Evolutionary conservation across 305 asterid species (phyloP), one percentile per base, ranked within the genome.

Genomic region (Vinca major): DNA sequence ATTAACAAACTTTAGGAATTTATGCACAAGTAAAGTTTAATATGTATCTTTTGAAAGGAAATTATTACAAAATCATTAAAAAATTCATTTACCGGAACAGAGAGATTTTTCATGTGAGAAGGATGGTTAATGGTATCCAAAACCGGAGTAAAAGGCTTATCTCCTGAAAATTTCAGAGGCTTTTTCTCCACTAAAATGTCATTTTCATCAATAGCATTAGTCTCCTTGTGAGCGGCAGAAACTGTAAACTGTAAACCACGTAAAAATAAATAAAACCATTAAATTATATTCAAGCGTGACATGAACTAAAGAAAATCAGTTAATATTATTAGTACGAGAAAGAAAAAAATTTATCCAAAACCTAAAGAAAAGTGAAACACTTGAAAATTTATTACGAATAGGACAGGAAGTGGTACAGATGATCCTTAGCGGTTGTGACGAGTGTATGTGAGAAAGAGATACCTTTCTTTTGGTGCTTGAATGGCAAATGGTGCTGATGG

Each of bases 41-140:
- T 3, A 0, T n/a, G 45, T 41, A 41, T 4, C 45, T 41, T 41
- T 41, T 41, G 7, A 41, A 41, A 41, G 45, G 5, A 4, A 41
- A 4, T 41, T 41, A 41, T 41, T 41, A 41, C 5, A 41, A 41
- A 54, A 54, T 26, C 33, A 26, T 20, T 9, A 54, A 5, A 26
- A 6, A 1, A 54, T 19, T 60, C 41, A 36, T 0, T 41, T 69
- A 88, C 95, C 81, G 83, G 74, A 20, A 83, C 0, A 1, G 88
- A 80, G 5, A 88, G 95, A 71, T 88, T 88, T 67, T 88, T 86
- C 90, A 84, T 86, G 72, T 88, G 89, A 74, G 61, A 75, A 3
- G 95, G 95, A 71, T 81, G 75, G 69, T 86, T 86, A 1, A 86
- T 84, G 11, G 95, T 83, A 64, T 86, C 92, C 75, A 88, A 62